Conservation (phyloP, 257 asterid genomes). For the Primulina tabacum region DNA sequence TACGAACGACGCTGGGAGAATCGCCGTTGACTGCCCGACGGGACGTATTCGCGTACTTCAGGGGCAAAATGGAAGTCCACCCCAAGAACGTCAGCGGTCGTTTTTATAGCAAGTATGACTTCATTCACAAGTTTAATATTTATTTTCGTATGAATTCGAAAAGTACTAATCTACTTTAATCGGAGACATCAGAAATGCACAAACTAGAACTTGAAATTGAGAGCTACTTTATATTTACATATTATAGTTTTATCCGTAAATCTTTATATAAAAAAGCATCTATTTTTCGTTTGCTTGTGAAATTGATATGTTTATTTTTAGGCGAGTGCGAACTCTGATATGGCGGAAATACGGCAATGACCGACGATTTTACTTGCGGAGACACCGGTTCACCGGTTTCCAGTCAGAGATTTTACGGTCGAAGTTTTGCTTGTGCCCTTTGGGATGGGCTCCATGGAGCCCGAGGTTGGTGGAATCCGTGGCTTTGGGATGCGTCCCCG, state of each 20-base stretch:
- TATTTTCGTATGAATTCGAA: no score
- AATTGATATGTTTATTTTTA: not conserved
- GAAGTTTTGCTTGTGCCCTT: slow-evolving; percentile 74
- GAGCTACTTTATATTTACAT: not conserved
- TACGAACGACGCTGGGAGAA: slow-evolving; percentile 45
- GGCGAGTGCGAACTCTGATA: slow-evolving; percentile 70
- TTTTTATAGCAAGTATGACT: slow-evolving; percentile 64
- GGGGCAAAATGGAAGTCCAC: slow-evolving; percentile 90
- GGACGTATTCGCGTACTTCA: slow-evolving; percentile 67
- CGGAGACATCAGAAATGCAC: not conserved
- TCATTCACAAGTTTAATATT: not conserved
- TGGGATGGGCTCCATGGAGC: slow-evolving; percentile 99
- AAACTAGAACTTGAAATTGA: no score
- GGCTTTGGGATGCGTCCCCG: slow-evolving; percentile 81
- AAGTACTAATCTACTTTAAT: no score
- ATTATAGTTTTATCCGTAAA: no score
- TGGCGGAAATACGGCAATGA: slow-evolving; percentile 54
- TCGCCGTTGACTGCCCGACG: slow-evolving; percentile 47
- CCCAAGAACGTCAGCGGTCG: slow-evolving; percentile 94
- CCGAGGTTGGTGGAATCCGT: slow-evolving; percentile 88
- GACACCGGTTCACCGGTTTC: slow-evolving; percentile 69
- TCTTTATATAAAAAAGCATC: no score
- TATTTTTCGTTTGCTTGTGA: no score
- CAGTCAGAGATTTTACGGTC: slow-evolving; percentile 75
- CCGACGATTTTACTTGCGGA: slow-evolving; percentile 56